Base-by-base conservation (phyloP, 257 asterid genomes). In the Paraleonurus japonicus region DNA sequence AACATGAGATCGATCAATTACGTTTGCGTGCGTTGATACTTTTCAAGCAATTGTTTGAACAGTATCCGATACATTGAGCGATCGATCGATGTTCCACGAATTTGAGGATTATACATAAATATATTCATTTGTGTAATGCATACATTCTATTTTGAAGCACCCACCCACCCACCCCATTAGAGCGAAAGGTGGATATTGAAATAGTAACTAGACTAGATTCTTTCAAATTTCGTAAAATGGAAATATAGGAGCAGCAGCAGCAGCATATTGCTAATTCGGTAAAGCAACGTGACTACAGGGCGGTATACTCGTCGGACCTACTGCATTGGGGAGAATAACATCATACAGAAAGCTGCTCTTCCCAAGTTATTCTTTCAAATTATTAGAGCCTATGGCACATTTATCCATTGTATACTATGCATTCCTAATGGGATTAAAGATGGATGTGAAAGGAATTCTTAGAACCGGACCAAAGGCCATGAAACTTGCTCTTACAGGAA, bases 341-440 rank as follows among this genome's bases (percentile, higher is more conserved):
- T 2, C 23, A 30, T 84, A 65, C 76, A 77, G 80, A 50, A 76
- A 71, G 75, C 16, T 75, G 16, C 1, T 87, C 7, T 95, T 89
- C 81, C 98, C 98, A 16, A 81, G 67, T 53, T 92, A 83, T 60
- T 80, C 90, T 4, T 85, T 86, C 77, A 76, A 69, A 61, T 74
- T 84, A 2, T 47, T 95, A 57, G 98, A 95, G 88, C 95, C 97
- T 50, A 83, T 95, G 89, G 96, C 96, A 20, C 99, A 95, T 58
- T 63, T 92, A 20, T 77, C 95, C 79, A 78, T 95, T 12, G 81
- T 82, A 4, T 82, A 76, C 67, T 87, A 83, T 45, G 97, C 97
- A 39, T 89, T 95, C 81, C 86, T 95, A 6, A 76, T 81, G 62
- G 99, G 98, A 28, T 61, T 92, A 26, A 88, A 87, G 63, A 85